phyloP scores from a whole-genome alignment of 2,329 filamentous ascomycete species.

The Byssochlamys sp. region DNA sequence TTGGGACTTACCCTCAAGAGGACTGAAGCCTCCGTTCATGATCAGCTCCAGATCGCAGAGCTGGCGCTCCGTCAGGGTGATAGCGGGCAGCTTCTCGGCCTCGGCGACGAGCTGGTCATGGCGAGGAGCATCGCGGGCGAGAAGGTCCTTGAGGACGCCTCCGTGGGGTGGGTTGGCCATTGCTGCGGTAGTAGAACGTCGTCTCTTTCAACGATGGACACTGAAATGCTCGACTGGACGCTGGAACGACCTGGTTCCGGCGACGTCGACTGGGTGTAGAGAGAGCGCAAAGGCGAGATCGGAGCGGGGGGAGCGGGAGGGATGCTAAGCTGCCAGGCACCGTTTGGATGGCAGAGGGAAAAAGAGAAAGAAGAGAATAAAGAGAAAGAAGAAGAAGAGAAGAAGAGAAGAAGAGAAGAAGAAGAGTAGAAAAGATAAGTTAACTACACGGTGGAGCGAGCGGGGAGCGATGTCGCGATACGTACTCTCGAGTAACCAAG shows the following conservation, averaged over 20 bases:
- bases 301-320: neutral
- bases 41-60: slow-evolving; percentile 96
- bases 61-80: slow-evolving; percentile 83
- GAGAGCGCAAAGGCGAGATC: neutral
- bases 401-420: neutral
- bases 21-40: slow-evolving; percentile 94
- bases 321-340: neutral
- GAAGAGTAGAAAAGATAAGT: neutral
- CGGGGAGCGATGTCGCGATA: neutral
- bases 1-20: slow-evolving; percentile 69
- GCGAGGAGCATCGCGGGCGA: slow-evolving; percentile 80
- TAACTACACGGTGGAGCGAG: neutral
- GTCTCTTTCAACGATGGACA: neutral
- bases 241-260: neutral
- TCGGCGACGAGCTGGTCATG: slow-evolving; percentile 71
- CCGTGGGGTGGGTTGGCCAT: slow-evolving; percentile 61
- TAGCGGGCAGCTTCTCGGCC: slow-evolving; percentile 74
- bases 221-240: neutral
- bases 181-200: slow-evolving; percentile 6
- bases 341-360: neutral
- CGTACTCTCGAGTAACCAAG: neutral
- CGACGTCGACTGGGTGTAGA: neutral
- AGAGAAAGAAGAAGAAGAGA: neutral
- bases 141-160: slow-evolving; percentile 93
- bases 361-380: neutral